Conservation (phyloP, 139 green algal species). For the Protoeuglena noctilucae region DNA sequence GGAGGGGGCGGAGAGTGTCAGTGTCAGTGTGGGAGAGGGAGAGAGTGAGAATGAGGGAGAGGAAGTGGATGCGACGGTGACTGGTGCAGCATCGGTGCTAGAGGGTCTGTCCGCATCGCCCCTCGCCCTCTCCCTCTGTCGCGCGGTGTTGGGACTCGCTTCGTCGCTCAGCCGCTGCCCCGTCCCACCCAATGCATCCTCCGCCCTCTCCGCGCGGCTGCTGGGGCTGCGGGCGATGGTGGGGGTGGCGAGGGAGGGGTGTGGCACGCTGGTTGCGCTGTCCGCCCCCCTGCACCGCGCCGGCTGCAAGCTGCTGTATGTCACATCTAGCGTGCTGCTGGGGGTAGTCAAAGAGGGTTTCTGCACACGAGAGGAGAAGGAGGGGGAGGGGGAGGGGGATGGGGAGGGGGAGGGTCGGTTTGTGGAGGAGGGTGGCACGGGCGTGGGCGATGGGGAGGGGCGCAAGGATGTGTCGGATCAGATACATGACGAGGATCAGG, state of each 20-base stretch:
- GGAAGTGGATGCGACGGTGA: not conserved
- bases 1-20: not conserved
- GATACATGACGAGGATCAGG: constrained; percentile 89
- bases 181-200: too few relatives aligned
- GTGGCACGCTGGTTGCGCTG: constrained; percentile 10
- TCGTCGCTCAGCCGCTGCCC: too few relatives aligned
- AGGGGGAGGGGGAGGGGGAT: constrained; percentile 19
- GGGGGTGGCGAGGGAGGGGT: not conserved
- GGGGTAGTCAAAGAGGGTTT: constrained; percentile 74
- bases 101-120: too few relatives aligned
- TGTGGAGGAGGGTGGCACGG: constrained; percentile 50
- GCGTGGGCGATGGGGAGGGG: constrained; percentile 64
- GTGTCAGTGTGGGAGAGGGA: not conserved
- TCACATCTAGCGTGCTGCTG: constrained; percentile 53
- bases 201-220: not conserved
- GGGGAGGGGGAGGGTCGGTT: constrained; percentile 25
- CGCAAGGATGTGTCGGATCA: constrained; percentile 85
- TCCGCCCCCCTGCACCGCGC: constrained; percentile 41
- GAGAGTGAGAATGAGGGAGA: constrained; percentile 4
- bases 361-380: constrained; percentile 45
- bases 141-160: too few relatives aligned
- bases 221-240: constrained; percentile 2
- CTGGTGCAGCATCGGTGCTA: too few relatives aligned
- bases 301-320: constrained; percentile 63
- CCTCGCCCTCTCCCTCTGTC: too few relatives aligned